Base-by-base conservation (phyloP, 306 rosid genomes). In the Medicago lupulina region DNA sequence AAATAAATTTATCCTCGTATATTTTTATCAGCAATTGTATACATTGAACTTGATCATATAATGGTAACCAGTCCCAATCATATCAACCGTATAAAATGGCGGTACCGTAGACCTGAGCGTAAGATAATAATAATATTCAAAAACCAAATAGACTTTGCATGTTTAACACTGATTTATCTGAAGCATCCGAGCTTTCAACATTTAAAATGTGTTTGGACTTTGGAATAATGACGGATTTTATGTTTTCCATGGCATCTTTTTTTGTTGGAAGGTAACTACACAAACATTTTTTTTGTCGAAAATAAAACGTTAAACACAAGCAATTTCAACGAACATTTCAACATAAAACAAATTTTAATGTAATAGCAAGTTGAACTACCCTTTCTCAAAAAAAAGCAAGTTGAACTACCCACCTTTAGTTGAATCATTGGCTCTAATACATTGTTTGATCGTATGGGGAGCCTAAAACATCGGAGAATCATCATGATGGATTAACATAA, bases 1-100 rank as follows among this genome's bases (percentile, higher is more conserved):
- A 17, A 31, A 75, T 41, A 40, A 53, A 8, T 11, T 39, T 60
- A 75, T 59, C 36, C 71, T 39, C 58, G 50, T 18, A 28, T 28
- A 2, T 38, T 64, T 59, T 76, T 25, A 67, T 23, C 1, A n/a
- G 14, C 70, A 43, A 47, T 44, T 54, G 76, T 77, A 74, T 81
- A 15, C 85, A 85, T 74, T 75, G 85, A 81, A 85, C 69, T 75
- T 75, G 76, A 65, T 70, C 74, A 51, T 3, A 59, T 3, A 59
- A 61, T 62, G 63, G 67, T 55, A 47, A 55, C 64, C 40, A 23
- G 83, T 84, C 83, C 60, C 36, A 62, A 63, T 79, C 82, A 69
- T 67, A 28, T 43, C 17, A 23, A 49, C 71, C 8, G 39, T 76
- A 76, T 41, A 81, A 70, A 76, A 63, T 61, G 53, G 63, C 63